Evolutionary conservation across 345 rosid genomes (phyloP).

Genomic region (Ceriops zippeliana): DNA sequence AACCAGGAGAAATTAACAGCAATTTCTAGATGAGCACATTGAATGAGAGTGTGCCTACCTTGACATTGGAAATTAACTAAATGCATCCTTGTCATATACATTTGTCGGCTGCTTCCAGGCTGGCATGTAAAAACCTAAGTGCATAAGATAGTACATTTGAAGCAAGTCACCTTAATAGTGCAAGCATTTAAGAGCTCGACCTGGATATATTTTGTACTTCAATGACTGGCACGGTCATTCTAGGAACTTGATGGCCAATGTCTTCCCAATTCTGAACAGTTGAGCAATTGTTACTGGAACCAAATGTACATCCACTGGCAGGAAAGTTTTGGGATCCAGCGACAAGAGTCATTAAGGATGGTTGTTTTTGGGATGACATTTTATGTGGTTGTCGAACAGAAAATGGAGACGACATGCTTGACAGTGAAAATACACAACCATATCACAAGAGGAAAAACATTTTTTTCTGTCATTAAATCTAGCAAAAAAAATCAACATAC

Average conservation of each 20-base stretch:
- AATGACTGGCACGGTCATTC: slow-evolving; percentile 22
- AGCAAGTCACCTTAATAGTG: background rate
- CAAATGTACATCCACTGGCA: slow-evolving; percentile 10
- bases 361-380: slow-evolving; percentile 4
- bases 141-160: slow-evolving; percentile 12
- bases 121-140: slow-evolving; percentile 17
- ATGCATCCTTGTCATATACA: slow-evolving; percentile 30
- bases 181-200: slow-evolving; percentile 20
- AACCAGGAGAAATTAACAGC: background rate
- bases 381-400: slow-evolving; percentile 71
- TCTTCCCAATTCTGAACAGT: slow-evolving; percentile 21
- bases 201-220: slow-evolving; percentile 33
- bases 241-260: slow-evolving; percentile 35
- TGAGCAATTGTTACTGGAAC: slow-evolving; percentile 17
- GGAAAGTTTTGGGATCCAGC: slow-evolving; percentile 21
- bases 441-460: slow-evolving; percentile 8
- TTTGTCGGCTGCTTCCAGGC: slow-evolving; percentile 36
- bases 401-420: slow-evolving; percentile 79
- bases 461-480: background rate
- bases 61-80: slow-evolving; percentile 27
- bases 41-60: slow-evolving; percentile 27
- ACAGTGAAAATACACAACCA: slow-evolving; percentile 39
- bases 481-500: background rate
- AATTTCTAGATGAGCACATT: background rate
- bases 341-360: background rate